phyloP scores from a whole-genome alignment of 1,284 basidiomycete species.

The Cronartium quercuum region DNA sequence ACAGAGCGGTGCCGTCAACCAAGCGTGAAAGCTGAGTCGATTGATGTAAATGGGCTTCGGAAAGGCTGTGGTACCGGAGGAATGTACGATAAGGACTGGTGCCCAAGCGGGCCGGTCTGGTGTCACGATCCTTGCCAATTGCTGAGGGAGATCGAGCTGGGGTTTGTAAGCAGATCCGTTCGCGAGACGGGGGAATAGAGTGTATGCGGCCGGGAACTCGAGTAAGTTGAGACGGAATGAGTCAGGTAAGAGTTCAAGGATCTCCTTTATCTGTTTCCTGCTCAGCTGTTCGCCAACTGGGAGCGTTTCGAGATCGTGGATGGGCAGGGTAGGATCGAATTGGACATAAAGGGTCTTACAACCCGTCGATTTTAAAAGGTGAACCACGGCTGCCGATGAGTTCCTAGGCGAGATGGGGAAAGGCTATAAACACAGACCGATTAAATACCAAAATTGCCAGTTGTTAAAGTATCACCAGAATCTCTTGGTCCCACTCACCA shows the following conservation, averaged over 20 bases:
- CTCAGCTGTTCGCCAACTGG: not conserved
- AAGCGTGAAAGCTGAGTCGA: too few relatives aligned
- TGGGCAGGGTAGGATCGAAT: conserved; percentile 1
- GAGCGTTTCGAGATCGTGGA: not conserved
- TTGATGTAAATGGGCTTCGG: too few relatives aligned
- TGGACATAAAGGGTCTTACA: conserved; percentile 45
- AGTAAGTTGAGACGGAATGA: not conserved
- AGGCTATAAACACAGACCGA: not conserved
- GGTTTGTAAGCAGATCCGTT: not conserved
- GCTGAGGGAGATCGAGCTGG: not conserved
- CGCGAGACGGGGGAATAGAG: not conserved
- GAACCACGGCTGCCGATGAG: conserved; percentile 49
- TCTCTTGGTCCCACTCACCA: not conserved
- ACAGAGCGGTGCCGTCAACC: too few relatives aligned
- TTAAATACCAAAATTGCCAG: not conserved
- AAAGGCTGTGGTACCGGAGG: too few relatives aligned
- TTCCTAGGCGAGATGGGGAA: conserved; percentile 53
- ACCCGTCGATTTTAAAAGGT: conserved; percentile 49
- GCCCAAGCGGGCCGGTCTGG: not conserved
- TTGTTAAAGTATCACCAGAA: not conserved
- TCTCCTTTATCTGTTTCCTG: not conserved
- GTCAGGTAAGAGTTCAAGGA: not conserved
- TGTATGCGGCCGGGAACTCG: not conserved
- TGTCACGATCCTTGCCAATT: not conserved
- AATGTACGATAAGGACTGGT: not conserved